Evolutionary conservation across 106 monocot species (phyloP).

Genomic region (Triglochin maritima): DNA sequence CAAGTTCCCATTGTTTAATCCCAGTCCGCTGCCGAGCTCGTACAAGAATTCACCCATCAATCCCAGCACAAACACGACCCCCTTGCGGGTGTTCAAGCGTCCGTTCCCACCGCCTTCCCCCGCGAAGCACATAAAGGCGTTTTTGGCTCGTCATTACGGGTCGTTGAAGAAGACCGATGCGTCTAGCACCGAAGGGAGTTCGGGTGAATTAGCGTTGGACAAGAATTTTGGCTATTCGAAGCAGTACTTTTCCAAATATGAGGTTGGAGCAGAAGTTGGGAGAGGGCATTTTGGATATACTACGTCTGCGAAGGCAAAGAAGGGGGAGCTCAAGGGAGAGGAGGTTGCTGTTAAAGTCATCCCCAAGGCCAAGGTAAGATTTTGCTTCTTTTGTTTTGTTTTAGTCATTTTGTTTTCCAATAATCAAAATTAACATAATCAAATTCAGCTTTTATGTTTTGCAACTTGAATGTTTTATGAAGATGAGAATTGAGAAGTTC

Average conservation of each 20-base stretch:
- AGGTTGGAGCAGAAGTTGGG: conserved; percentile 78
- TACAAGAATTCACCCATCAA: conserved; percentile 61
- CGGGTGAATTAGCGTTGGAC: conserved; percentile 37
- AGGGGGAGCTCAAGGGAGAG: conserved; percentile 70
- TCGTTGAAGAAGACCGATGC: conserved; percentile 63
- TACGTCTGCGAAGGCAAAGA: conserved; percentile 51
- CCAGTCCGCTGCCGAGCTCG: conserved; percentile 47
- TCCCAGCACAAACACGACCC: conserved; percentile 42
- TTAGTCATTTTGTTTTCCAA: neutral
- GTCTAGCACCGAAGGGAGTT: conserved; percentile 53
- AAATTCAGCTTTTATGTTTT: too few species aligned
- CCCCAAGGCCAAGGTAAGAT: conserved; percentile 62
- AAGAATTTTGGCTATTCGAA: conserved; percentile 84
- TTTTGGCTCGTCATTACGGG: conserved; percentile 63
- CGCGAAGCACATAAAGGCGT: conserved; percentile 81
- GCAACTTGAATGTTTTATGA: too few species aligned
- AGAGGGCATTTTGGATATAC: conserved; percentile 89
- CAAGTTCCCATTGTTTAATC: conserved; percentile 50
- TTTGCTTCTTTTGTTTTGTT: neutral
- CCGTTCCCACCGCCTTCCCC: conserved; percentile 87
- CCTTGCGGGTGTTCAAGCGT: conserved; percentile 48
- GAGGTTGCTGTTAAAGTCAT: conserved; percentile 88
- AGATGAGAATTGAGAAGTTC: too few species aligned
- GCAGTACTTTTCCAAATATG: conserved; percentile 57
- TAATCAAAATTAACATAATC: too few species aligned